A percentile compares a stretch with the other conserved stretches of the same genome.
phyloP scores from a whole-genome alignment of 352 stramenopile genomes.

The Aphanomyces euteiches region DNA sequence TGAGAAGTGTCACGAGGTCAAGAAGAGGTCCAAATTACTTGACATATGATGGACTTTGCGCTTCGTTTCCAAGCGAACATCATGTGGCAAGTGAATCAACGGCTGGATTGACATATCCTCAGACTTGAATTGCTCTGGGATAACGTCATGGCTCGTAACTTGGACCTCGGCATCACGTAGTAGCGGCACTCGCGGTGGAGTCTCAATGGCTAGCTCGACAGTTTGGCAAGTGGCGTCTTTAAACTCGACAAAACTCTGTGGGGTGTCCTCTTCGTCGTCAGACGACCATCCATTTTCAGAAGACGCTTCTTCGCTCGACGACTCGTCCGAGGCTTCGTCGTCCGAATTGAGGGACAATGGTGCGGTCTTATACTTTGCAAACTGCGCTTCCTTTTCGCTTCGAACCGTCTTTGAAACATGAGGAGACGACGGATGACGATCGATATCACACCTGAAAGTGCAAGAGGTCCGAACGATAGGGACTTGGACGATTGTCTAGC shows the following conservation, averaged over 20 bases:
- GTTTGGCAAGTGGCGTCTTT: slow-evolving; percentile 18
- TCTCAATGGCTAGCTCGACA: neutral
- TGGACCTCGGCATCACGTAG: neutral
- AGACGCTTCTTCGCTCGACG: neutral
- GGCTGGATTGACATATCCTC: neutral
- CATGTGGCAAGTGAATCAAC: neutral
- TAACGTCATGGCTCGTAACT: neutral
- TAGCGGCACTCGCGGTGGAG: neutral
- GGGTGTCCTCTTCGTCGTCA: too few species aligned
- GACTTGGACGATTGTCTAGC: neutral
- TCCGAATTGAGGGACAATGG: neutral
- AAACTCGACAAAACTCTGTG: neutral
- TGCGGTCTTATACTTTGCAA: too few species aligned
- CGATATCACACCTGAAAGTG: neutral
- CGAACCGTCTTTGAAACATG: too few species aligned
- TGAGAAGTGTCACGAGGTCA: neutral
- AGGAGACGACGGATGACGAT: neutral
- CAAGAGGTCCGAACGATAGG: neutral
- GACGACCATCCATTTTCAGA: neutral
- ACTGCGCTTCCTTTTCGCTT: too few species aligned
- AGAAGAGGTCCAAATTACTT: neutral
- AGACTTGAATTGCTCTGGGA: neutral
- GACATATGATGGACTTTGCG: neutral
- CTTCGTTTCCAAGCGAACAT: neutral
- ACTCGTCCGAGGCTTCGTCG: neutral